Percentiles rank a stretch among this genome's conserved stretches.
Evolutionary conservation across 306 rosid genomes (phyloP).

Genomic region (Quercus rubra): DNA sequence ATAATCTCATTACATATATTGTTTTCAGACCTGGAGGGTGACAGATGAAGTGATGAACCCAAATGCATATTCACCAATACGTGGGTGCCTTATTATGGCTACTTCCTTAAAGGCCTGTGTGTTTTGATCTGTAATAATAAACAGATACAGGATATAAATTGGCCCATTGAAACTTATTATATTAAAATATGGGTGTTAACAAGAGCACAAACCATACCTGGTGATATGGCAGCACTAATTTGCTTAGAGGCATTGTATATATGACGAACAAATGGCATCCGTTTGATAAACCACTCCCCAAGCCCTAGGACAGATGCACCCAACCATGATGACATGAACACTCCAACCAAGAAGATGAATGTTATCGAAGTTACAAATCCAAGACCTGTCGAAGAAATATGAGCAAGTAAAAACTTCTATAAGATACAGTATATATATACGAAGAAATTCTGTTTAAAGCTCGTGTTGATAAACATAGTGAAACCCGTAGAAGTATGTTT

Average conservation of each 20-base stretch:
- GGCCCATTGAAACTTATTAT: conserved; percentile 6
- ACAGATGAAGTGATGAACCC: conserved; percentile 89
- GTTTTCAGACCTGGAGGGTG: conserved; percentile 61
- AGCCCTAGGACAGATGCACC: conserved; percentile 88
- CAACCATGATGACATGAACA: conserved; percentile 97
- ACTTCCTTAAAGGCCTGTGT: conserved; percentile 94
- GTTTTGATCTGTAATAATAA: conserved; percentile 63
- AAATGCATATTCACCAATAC: conserved; percentile 91
- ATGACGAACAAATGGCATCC: conserved; percentile 92
- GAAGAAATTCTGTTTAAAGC: no score
- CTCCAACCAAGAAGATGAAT: conserved; percentile 87
- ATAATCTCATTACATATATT: conserved; percentile 2
- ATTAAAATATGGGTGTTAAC: background rate
- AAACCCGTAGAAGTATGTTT: background rate
- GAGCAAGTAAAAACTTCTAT: conserved; percentile 10
- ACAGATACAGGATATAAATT: conserved; percentile 3
- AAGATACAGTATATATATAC: background rate
- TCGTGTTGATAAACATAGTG: background rate
- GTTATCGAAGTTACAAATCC: conserved; percentile 86
- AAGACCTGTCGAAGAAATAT: conserved; percentile 54
- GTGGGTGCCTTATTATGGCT: conserved; percentile 91
- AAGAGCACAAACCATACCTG: conserved; percentile 49
- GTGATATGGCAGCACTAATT: conserved; percentile 90
- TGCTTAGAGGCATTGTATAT: conserved; percentile 92
- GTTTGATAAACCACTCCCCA: conserved; percentile 93